Conservation (phyloP, 371 early-diverging fungal genomes). For the Mortierella sp. region DNA sequence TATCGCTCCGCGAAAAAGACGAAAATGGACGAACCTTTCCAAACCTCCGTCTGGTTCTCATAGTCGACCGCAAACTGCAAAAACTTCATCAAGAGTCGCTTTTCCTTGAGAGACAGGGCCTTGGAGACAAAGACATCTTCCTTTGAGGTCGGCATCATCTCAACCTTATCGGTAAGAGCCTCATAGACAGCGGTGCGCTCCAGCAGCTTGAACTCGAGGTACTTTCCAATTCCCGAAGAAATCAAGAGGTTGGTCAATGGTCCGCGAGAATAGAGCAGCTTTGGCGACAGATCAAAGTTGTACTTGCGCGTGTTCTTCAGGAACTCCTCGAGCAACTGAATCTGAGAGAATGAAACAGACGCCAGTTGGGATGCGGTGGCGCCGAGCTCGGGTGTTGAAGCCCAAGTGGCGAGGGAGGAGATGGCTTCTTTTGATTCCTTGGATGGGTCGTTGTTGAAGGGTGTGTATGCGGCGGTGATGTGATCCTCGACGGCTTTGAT, state of each 20-base stretch:
- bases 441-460: neutral
- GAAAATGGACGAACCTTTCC: constrained; percentile 42
- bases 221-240: constrained; percentile 85
- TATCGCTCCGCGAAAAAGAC: neutral
- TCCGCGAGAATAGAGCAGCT: constrained; percentile 80
- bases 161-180: constrained; percentile 49
- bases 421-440: constrained; percentile 53
- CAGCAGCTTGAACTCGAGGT: constrained; percentile 90
- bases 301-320: constrained; percentile 70
- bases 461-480: constrained; percentile 20
- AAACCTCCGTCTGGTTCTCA: constrained; percentile 56
- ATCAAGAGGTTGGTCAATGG: constrained; percentile 83
- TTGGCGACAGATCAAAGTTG: constrained; percentile 87
- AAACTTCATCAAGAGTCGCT: constrained; percentile 92
- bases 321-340: constrained; percentile 56
- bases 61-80: constrained; percentile 77
- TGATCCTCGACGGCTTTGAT: constrained; percentile 34
- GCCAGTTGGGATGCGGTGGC: constrained; percentile 27
- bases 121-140: constrained; percentile 92
- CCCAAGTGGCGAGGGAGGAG: constrained; percentile 43
- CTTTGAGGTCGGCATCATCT: constrained; percentile 89
- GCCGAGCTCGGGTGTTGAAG: constrained; percentile 15
- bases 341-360: constrained; percentile 41
- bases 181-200: constrained; percentile 76
- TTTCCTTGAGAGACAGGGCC: constrained; percentile 82